phyloP scores from a whole-genome alignment of 1,284 basidiomycete genomes.

The Cryptococcus sp. region DNA sequence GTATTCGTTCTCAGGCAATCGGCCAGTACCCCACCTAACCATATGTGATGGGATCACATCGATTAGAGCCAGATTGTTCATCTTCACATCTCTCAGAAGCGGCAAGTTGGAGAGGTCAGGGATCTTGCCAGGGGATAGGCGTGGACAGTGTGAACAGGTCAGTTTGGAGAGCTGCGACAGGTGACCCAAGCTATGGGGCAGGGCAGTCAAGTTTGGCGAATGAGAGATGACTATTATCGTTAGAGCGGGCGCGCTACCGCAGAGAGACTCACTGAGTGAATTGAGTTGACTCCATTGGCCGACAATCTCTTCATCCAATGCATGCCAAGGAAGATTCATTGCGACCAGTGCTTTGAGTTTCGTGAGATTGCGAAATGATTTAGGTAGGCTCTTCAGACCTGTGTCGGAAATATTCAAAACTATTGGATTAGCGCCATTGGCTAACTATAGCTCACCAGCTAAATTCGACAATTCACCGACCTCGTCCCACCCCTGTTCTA shows the following conservation, averaged over 20 bases:
- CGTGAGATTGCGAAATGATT: conserved; percentile 14
- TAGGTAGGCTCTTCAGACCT: conserved; percentile 25
- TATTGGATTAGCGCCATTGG: conserved; percentile 3
- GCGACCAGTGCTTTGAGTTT: conserved; percentile 44
- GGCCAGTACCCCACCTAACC: conserved; percentile 36
- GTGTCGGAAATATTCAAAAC: conserved; percentile 42
- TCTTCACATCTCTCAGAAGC: conserved; percentile 41
- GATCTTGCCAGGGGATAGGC: conserved; percentile 23
- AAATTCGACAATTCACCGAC: conserved; percentile 31
- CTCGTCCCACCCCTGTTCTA: conserved; percentile 35
- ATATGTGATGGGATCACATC: conserved; percentile 32
- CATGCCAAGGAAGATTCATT: conserved; percentile 39
- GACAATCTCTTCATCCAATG: conserved; percentile 28
- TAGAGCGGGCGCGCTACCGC: not conserved
- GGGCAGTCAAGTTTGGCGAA: conserved; percentile 32
- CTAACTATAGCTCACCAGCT: conserved; percentile 21
- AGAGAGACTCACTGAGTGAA: conserved; percentile 33
- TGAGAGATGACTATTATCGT: conserved; percentile 36
- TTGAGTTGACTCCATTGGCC: conserved; percentile 38
- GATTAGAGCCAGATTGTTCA: conserved; percentile 41
- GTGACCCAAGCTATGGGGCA: conserved; percentile 21
- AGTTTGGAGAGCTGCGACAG: conserved; percentile 39
- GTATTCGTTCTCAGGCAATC: conserved; percentile 15
- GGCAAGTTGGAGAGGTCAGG: conserved; percentile 39
- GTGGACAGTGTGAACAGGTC: conserved; percentile 43